These are phyloP conservation scores for Tylopilus sp. DNA, from an alignment of 768 basidiomycete genomes.

Conservation along the genomic window DNA sequence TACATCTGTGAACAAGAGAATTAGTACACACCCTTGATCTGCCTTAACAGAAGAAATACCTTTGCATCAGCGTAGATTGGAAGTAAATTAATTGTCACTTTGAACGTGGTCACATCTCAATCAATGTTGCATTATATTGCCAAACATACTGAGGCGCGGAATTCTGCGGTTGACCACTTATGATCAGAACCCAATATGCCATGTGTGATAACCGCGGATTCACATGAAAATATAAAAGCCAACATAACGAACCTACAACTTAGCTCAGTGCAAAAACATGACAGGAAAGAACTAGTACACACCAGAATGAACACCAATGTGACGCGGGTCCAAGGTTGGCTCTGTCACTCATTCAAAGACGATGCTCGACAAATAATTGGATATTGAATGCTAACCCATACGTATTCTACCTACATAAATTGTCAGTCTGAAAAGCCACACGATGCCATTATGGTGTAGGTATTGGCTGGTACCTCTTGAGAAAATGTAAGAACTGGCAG, in stretches of 20 bases:
- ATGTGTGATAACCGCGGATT: neutral
- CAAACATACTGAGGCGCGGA: neutral
- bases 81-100: conserved; percentile 8
- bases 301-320: neutral
- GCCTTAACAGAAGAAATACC: neutral
- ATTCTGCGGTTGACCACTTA: neutral
- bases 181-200: neutral
- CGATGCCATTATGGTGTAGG: no score
- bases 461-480: neutral
- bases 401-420: neutral
- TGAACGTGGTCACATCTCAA: neutral
- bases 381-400: neutral
- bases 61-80: neutral
- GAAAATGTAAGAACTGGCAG: neutral
- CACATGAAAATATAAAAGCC: neutral
- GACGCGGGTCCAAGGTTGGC: neutral
- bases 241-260: conserved; percentile 7
- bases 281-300: neutral
- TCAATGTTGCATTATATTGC: neutral
- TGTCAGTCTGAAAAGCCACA: neutral
- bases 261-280: neutral
- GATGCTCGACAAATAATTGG: neutral
- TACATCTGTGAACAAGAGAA: neutral
- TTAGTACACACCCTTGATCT: neutral
- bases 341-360: neutral